Conservation (phyloP, 257 asterid species). For the Perilla frutescens region DNA sequence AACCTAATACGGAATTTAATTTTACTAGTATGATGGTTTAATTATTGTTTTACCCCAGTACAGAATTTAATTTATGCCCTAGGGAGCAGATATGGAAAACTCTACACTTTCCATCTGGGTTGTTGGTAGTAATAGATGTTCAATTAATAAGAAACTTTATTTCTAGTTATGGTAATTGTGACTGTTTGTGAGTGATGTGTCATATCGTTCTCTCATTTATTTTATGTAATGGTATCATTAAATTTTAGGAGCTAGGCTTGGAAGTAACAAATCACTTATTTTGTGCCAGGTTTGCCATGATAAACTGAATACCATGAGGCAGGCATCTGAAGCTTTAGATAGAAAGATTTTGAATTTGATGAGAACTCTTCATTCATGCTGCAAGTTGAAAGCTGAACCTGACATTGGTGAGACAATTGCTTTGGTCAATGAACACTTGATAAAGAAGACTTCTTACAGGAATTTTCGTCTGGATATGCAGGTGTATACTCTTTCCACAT, state of each 20-base stretch:
- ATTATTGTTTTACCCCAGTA: not conserved
- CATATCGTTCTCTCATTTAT: slow-evolving; percentile 8
- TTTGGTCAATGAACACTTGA: slow-evolving; percentile 58
- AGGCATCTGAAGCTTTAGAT: slow-evolving; percentile 56
- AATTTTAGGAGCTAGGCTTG: slow-evolving; percentile 27
- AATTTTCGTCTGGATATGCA: slow-evolving; percentile 63
- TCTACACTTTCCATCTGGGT: slow-evolving; percentile 10
- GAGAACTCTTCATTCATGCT: slow-evolving; percentile 53
- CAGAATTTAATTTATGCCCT: not conserved
- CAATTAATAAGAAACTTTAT: slow-evolving; percentile 21
- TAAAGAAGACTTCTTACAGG: slow-evolving; percentile 56
- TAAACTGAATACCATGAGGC: slow-evolving; percentile 60
- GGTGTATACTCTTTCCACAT: slow-evolving; percentile 48
- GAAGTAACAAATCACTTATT: slow-evolving; percentile 31
- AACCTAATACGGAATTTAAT: not conserved
- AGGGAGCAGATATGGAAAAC: slow-evolving; percentile 4
- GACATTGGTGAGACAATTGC: slow-evolving; percentile 52
- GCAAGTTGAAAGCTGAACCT: slow-evolving; percentile 65
- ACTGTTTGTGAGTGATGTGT: not conserved
- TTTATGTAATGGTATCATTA: slow-evolving; percentile 9
- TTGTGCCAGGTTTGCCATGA: slow-evolving; percentile 53
- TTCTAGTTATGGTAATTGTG: slow-evolving; percentile 10
- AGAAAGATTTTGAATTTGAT: slow-evolving; percentile 53
- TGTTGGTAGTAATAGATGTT: slow-evolving; percentile 9
- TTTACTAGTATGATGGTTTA: slow-evolving; percentile 4